A percentile compares a stretch with the other conserved stretches of the same genome.
Conservation (phyloP, 495 filamentous ascomycete species). For the Penicillium soppii region DNA sequence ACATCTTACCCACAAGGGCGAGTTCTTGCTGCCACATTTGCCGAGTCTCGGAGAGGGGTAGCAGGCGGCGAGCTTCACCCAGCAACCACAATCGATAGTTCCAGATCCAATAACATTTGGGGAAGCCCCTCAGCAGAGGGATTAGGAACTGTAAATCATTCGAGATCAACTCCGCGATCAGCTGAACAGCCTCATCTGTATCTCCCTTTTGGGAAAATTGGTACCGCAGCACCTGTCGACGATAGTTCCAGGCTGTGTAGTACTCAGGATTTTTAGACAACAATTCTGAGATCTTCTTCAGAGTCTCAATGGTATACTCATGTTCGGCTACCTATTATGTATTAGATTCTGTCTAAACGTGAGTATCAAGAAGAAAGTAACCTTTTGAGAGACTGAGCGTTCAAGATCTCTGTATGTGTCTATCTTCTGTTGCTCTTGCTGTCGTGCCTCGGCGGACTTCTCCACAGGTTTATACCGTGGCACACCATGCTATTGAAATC, state of each 20-base stretch:
- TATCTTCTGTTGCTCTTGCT: slow-evolving; percentile 75
- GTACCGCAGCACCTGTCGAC: slow-evolving; percentile 62
- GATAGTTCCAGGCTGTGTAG: slow-evolving; percentile 97
- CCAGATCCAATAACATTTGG: slow-evolving; percentile 99
- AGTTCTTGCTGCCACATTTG: slow-evolving; percentile 83
- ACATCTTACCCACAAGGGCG: slow-evolving; percentile 77
- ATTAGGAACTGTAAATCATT: slow-evolving; percentile 78
- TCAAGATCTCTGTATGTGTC: slow-evolving; percentile 73
- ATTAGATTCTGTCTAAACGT: background rate
- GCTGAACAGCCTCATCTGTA: slow-evolving; percentile 16
- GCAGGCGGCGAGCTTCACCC: slow-evolving; percentile 61
- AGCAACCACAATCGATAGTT: slow-evolving; percentile 92
- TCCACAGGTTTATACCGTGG: slow-evolving; percentile 59
- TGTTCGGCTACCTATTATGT: slow-evolving; percentile 48
- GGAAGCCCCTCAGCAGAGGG: slow-evolving; percentile 76
- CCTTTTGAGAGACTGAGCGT: slow-evolving; percentile 59
- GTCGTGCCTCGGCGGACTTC: slow-evolving; percentile 61
- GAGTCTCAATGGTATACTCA: slow-evolving; percentile 62
- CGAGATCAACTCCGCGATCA: slow-evolving; percentile 53
- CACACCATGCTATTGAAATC: slow-evolving; percentile 67
- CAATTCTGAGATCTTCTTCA: slow-evolving; percentile 76
- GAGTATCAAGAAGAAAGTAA: slow-evolving; percentile 19
- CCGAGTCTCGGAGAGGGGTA: slow-evolving; percentile 54
- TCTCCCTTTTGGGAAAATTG: slow-evolving; percentile 36
- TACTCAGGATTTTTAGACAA: slow-evolving; percentile 91